These are phyloP conservation scores for Cicer pinnatifidum DNA, from an alignment of 306 rosid genomes.

Conservation along the genomic window DNA sequence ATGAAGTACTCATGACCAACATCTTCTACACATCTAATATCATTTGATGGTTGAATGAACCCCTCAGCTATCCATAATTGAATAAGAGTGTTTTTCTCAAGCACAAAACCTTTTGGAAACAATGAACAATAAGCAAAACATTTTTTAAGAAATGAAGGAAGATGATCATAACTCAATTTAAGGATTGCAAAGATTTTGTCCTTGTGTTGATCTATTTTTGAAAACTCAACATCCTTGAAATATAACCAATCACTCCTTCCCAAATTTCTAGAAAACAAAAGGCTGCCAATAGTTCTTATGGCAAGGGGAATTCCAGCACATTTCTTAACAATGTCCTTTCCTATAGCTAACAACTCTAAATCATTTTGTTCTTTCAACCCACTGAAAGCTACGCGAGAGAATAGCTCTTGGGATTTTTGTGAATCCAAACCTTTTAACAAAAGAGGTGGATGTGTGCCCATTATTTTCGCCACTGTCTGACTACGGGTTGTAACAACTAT, in stretches of 20 bases:
- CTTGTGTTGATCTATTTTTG: constrained; percentile 36
- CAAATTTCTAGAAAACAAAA: constrained; percentile 42
- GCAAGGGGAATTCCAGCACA: constrained; percentile 48
- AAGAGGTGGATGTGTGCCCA: neutral
- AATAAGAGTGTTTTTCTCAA: constrained; percentile 36
- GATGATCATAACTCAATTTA: constrained; percentile 48
- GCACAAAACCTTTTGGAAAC: constrained; percentile 46
- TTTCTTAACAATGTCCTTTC: constrained; percentile 41
- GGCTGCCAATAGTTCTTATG: constrained; percentile 43
- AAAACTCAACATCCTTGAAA: constrained; percentile 47
- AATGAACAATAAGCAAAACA: constrained; percentile 54
- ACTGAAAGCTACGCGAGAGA: constrained; percentile 41
- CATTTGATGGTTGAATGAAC: constrained; percentile 38
- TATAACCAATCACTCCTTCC: constrained; percentile 46
- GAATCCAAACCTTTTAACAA: constrained; percentile 33
- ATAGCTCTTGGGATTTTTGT: constrained; percentile 37
- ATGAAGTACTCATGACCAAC: constrained; percentile 49
- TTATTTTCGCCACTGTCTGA: constrained; percentile 24
- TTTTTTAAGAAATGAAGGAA: constrained; percentile 47
- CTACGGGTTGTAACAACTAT: constrained; percentile 49
- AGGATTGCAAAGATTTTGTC: constrained; percentile 42
- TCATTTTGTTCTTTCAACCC: constrained; percentile 27
- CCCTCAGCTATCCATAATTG: constrained; percentile 55
- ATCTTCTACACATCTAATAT: constrained; percentile 45
- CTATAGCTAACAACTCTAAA: constrained; percentile 6